phyloP scores from a whole-genome alignment of 2,329 filamentous ascomycete genomes.

The Trichoderma asperellum region DNA sequence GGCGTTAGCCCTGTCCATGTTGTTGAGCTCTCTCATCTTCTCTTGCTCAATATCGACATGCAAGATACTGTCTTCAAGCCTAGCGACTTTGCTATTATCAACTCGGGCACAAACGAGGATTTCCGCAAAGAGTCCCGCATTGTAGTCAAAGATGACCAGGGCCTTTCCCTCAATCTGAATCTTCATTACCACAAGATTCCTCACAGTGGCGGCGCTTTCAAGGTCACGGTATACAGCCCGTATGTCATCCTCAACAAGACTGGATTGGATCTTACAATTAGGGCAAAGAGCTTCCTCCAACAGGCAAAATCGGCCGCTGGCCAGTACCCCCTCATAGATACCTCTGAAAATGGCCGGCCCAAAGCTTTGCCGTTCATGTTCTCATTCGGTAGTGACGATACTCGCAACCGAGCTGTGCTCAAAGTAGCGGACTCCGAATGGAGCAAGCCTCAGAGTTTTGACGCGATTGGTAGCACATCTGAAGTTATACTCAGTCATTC shows the following conservation, averaged over 20 bases:
- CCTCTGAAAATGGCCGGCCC: conserved; percentile 57
- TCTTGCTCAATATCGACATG: conserved; percentile 93
- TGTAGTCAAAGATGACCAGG: conserved; percentile 81
- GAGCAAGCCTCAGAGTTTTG: conserved; percentile 98
- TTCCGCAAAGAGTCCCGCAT: conserved; percentile 82
- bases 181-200: conserved; percentile 91
- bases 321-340: conserved; percentile 64
- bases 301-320: conserved; percentile 82
- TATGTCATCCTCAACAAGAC: conserved; percentile 97
- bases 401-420: conserved; percentile 85
- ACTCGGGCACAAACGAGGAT: conserved; percentile 83
- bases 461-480: conserved; percentile 91
- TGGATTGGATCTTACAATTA: conserved; percentile 82
- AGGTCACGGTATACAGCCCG: conserved; percentile 90
- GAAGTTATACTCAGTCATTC: conserved; percentile 86
- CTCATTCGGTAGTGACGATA: conserved; percentile 85
- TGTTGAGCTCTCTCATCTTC: conserved; percentile 89
- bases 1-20: conserved; percentile 97
- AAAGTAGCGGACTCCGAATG: conserved; percentile 89
- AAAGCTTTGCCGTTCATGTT: conserved; percentile 94
- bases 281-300: conserved; percentile 87
- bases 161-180: conserved; percentile 76
- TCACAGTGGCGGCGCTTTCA: conserved; percentile 92
- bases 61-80: conserved; percentile 93
- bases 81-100: conserved; percentile 97